These are phyloP conservation scores for Agrostemma githago DNA, from an alignment of 148 eudicot species.

Conservation along the genomic window DNA sequence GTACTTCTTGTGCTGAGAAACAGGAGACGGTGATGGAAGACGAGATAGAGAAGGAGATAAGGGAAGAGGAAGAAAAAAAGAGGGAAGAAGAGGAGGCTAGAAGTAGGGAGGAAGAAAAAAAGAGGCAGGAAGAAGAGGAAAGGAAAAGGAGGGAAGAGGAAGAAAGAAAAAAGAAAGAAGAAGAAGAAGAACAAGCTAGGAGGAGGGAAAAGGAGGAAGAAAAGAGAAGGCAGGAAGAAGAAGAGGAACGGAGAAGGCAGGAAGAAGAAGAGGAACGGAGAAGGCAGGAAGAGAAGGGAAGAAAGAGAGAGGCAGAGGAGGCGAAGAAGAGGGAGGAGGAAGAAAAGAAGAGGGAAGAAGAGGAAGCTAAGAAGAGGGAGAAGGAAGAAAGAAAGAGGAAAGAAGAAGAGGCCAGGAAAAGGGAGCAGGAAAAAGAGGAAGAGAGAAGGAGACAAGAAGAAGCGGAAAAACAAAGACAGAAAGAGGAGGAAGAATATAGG, in stretches of 20 bases:
- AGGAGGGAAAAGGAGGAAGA: constrained; percentile 1
- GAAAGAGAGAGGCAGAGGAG: neutral
- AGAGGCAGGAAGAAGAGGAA: neutral
- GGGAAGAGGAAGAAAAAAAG: constrained; percentile 22
- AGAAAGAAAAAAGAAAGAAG: constrained; percentile 2
- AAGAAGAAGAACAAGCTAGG: constrained; percentile 10
- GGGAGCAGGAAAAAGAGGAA: neutral
- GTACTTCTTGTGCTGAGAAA: constrained; percentile 76
- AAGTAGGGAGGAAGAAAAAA: constrained; percentile 11
- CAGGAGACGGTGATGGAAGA: constrained; percentile 45
- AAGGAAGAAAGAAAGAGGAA: constrained; percentile 3
- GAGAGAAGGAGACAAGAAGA: neutral
- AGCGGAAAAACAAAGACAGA: constrained; percentile 13
- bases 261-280: constrained; percentile 9
- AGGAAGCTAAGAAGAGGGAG: constrained; percentile 11
- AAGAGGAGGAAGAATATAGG: constrained; percentile 14
- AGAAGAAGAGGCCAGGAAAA: constrained; percentile 3
- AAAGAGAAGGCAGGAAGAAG: constrained; percentile 8
- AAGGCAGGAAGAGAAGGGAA: constrained; percentile 15
- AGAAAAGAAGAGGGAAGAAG: constrained; percentile 8
- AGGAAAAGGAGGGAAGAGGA: neutral
- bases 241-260: constrained; percentile 1
- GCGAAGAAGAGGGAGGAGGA: constrained; percentile 10
- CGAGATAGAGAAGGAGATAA: constrained; percentile 34
- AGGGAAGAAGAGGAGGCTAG: constrained; percentile 20